Conservation (phyloP, 345 rosid species). For the Corchorus olitorius region DNA sequence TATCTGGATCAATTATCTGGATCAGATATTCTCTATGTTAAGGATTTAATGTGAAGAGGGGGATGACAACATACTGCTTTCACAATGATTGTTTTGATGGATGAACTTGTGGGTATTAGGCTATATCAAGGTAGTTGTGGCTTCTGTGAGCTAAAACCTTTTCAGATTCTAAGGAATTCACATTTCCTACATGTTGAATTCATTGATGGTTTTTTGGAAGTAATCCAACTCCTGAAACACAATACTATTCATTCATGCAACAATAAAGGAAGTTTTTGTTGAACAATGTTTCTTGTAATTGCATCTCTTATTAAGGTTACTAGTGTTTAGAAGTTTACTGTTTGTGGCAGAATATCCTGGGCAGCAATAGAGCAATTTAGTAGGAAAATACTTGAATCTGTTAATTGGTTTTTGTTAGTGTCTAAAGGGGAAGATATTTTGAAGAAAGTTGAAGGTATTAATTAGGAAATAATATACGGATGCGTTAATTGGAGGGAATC, state of each 20-base stretch:
- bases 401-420: too few relatives aligned
- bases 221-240: background rate
- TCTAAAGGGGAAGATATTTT: too few relatives aligned
- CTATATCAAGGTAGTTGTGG: background rate
- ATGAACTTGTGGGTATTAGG: slow-evolving; percentile 1
- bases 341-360: background rate
- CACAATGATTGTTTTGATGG: background rate
- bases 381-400: too few relatives aligned
- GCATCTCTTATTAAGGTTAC: background rate
- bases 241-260: background rate
- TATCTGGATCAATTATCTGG: background rate
- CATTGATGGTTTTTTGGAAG: background rate
- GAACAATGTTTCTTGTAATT: background rate
- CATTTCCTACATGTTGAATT: background rate
- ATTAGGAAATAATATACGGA: too few relatives aligned
- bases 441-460: too few relatives aligned
- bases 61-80: background rate
- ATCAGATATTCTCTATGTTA: background rate
- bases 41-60: background rate
- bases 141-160: background rate
- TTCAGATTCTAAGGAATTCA: background rate
- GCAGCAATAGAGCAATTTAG: background rate
- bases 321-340: background rate
- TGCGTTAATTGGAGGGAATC: too few relatives aligned
- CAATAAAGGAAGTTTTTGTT: background rate